phyloP scores from a whole-genome alignment of 495 filamentous ascomycete species.

The Bathelium albidoporum region DNA sequence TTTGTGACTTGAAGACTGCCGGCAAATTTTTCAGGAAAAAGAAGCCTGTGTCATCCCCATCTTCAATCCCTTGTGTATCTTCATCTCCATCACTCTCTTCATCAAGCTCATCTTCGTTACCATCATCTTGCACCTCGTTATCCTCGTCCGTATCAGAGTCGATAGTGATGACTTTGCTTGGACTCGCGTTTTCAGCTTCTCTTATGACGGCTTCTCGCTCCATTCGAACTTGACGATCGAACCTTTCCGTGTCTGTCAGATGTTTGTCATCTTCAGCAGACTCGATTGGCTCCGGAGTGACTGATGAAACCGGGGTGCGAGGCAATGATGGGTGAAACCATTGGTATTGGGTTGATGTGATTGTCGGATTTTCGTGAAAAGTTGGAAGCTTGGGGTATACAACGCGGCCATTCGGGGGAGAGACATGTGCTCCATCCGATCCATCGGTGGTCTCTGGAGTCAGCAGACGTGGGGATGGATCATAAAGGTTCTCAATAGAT shows the following conservation, averaged over 20 bases:
- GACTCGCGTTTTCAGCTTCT: constrained; percentile 39
- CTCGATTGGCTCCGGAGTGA: neutral
- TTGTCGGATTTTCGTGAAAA: neutral
- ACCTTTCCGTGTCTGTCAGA: neutral
- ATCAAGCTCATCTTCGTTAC: constrained; percentile 7
- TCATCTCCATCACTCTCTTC: constrained; percentile 4
- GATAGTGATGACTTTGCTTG: constrained; percentile 41
- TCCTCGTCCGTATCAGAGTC: constrained; percentile 25
- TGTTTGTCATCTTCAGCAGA: constrained; percentile 25
- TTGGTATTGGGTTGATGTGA: neutral
- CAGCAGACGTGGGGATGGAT: neutral
- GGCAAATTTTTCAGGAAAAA: constrained; percentile 29
- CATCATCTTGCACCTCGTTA: constrained; percentile 3
- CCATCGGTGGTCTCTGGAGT: neutral
- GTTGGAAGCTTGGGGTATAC: neutral
- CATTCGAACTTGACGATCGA: constrained; percentile 23
- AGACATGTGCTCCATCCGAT: neutral
- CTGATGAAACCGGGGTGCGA: neutral
- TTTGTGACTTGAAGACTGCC: constrained; percentile 12
- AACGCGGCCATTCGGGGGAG: neutral
- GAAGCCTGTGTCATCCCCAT: constrained; percentile 27
- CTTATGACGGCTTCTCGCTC: constrained; percentile 43
- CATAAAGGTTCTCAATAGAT: neutral
- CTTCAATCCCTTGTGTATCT: constrained; percentile 16
- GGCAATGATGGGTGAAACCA: neutral